Conservation (phyloP, 2,329 filamentous ascomycete species). For the Beauveria varroae region DNA sequence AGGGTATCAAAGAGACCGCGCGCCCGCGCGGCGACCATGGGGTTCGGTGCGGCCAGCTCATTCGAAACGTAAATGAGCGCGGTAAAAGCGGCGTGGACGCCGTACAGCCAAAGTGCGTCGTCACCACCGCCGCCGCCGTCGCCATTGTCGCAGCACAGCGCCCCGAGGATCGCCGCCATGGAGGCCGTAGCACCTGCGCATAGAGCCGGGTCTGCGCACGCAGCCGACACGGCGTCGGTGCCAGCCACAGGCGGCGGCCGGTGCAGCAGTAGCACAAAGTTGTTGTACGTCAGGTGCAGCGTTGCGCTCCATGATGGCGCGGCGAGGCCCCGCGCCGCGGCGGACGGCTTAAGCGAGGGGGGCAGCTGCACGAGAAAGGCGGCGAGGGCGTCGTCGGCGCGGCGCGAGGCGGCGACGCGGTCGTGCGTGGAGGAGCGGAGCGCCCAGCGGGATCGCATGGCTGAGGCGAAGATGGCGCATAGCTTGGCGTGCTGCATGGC, state of each 20-base stretch:
- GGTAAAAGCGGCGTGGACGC: slow-evolving; percentile 24
- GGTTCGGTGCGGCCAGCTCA: not conserved
- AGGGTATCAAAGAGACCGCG: slow-evolving; percentile 17
- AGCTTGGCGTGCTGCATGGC: slow-evolving; percentile 41
- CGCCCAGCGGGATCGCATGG: slow-evolving; percentile 21
- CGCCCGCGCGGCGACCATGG: not conserved
- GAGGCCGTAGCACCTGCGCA: slow-evolving; percentile 22
- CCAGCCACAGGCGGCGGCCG: slow-evolving; percentile 18
- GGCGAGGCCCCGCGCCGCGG: slow-evolving; percentile 14
- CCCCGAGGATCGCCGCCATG: slow-evolving; percentile 24
- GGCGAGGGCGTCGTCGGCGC: slow-evolving; percentile 25
- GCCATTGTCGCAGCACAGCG: slow-evolving; percentile 17
- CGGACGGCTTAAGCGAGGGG: slow-evolving; percentile 18
- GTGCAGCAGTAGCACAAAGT: slow-evolving; percentile 27
- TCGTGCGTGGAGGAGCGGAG: not conserved
- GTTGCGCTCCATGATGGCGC: slow-evolving; percentile 22
- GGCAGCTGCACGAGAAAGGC: slow-evolving; percentile 23
- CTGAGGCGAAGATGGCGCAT: slow-evolving; percentile 40
- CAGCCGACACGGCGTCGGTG: not conserved
- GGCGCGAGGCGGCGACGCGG: slow-evolving; percentile 19
- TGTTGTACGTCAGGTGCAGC: slow-evolving; percentile 28
- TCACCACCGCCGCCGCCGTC: slow-evolving; percentile 16
- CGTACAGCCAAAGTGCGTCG: slow-evolving; percentile 22
- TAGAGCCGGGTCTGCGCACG: slow-evolving; percentile 14
- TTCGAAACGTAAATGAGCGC: slow-evolving; percentile 16